These are phyloP conservation scores for Cyberlindnera amylophila DNA, from an alignment of 805 yeast species.

Conservation along the genomic window DNA sequence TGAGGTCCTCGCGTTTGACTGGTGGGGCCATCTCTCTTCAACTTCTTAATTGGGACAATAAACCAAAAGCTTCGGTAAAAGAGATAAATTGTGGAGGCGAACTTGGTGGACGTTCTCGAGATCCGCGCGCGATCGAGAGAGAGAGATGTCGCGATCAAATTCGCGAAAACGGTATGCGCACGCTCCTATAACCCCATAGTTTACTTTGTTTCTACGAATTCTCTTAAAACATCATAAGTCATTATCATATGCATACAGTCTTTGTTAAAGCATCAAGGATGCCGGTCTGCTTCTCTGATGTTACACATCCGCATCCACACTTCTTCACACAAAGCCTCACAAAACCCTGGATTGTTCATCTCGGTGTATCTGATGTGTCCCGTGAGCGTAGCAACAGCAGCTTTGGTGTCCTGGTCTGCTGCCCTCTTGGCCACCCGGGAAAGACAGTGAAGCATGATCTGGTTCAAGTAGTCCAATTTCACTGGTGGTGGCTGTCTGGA, in stretches of 20 bases:
- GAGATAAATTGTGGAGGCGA: too few relatives aligned
- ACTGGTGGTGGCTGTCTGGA: not conserved
- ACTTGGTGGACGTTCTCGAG: too few relatives aligned
- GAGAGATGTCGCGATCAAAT: too few relatives aligned
- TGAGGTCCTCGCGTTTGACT: slow-evolving; percentile 35
- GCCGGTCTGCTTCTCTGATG: slow-evolving; percentile 10
- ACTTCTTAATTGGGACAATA: too few relatives aligned
- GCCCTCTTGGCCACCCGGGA: slow-evolving; percentile 50
- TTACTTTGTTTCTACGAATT: too few relatives aligned
- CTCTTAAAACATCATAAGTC: too few relatives aligned
- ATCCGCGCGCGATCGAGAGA: too few relatives aligned
- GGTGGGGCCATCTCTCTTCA: slow-evolving; percentile 31
- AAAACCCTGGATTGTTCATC: slow-evolving; percentile 53
- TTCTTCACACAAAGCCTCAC: slow-evolving; percentile 67
- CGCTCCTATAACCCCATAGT: too few relatives aligned
- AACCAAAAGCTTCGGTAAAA: too few relatives aligned
- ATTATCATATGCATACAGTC: too few relatives aligned
- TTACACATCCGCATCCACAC: slow-evolving; percentile 36
- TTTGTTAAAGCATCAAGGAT: not conserved
- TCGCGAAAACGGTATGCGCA: too few relatives aligned
- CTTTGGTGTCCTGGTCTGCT: slow-evolving; percentile 42
- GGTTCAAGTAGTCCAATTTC: slow-evolving; percentile 32
- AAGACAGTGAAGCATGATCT: slow-evolving; percentile 42
- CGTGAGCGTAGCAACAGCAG: slow-evolving; percentile 41
- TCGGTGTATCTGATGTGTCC: slow-evolving; percentile 44